Evolutionary conservation across 106 monocot genomes (phyloP), one percentile per base, ranked within the genome.

Genomic region (Cymbidium sinense): DNA sequence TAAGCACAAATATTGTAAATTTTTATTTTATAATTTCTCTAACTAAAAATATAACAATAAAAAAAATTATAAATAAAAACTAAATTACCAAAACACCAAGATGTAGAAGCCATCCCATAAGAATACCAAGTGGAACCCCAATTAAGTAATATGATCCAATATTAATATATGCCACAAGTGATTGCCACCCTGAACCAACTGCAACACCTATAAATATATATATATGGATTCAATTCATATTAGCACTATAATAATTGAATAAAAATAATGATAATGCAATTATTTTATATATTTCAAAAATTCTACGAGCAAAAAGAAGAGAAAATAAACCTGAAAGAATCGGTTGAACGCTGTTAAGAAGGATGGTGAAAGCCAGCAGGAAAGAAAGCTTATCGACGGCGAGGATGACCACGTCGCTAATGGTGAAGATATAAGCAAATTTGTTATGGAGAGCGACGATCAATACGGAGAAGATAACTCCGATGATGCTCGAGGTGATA

Each of bases 341-440:
- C 0, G 96, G 93, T 33, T 96, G 96, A 39, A 96, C 79, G 61
- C 96, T 96, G 80, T 96, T 96, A 78, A 96, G 93, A 29, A 96
- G 87, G 28, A 96, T 86, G 44, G 96, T 86, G 65, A 93, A 82
- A 7, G 91, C 93, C 58, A 96, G 70, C 1, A 93, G 76, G 23
- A 77, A 3, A 2, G 91, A 81, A 1, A 96, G 80, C 0, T 84
- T 73, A 6, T 88, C 82, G 3, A 93, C 93, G 5, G 96, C 96
- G 0, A 47, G 34, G 21, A 90, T n/a, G 12, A 96, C 86, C 0
- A 70, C 85, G 1, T 47, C 0, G 50, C 91, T 89, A 0, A 82
- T 73, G 20, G 93, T 89, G 89, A 96, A 96, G 52, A 93, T 89
- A n/a, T 86, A 50, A 8, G 89, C 91, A 19, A 88, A 61, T 50